Base-by-base conservation (phyloP, 805 yeast species). In the Suhomyces kilbournensis region DNA sequence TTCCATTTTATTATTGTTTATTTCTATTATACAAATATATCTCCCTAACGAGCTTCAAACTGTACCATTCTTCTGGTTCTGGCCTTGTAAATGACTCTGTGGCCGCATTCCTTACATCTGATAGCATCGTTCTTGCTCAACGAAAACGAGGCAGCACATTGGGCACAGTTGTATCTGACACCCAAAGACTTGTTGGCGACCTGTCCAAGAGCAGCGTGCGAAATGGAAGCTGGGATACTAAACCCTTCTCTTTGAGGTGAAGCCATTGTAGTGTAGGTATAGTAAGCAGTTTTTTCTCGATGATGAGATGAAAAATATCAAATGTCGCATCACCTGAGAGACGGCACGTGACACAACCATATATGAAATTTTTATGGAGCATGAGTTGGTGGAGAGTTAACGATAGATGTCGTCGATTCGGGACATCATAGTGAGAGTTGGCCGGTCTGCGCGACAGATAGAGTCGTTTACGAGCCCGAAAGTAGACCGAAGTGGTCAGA, bases 81-180 rank as follows among this genome's bases (percentile, higher is more conserved):
- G 56, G 97, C 96, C 78, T 94, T 94, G 78, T 93, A 90, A 57
- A 94, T 78, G 55, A 94, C 97, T 76, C 99, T 87, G 76, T 94
- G 98, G 57, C 99, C 99, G 74, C 99, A 94, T 62, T 92, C 96
- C 74, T 91, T 92, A 76, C 99, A 94, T 77, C 98, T 88, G 58
- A 94, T 96, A 28, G 98, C 96, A 70, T 94, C 99, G 61, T 88
- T 90, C 74, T 93, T 90, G 50, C 90, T 85, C 60, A 94, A 81
- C 2, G 96, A 84, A 61, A 92, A 87, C 50, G 86, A 85, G 51
- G 92, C 83, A 7, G 97, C 96, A 74, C 99, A 94, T 76, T 90
- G 94, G 44, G 98, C 97, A 73, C 99, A 93, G 67, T 91, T 85
- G 74, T 93, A 93, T 65, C 88, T 89, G 62, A 91, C 94, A 52